These are phyloP conservation scores for Coemansia sp. DNA, from an alignment of 192 early-diverging fungal species.

Conservation along the genomic window DNA sequence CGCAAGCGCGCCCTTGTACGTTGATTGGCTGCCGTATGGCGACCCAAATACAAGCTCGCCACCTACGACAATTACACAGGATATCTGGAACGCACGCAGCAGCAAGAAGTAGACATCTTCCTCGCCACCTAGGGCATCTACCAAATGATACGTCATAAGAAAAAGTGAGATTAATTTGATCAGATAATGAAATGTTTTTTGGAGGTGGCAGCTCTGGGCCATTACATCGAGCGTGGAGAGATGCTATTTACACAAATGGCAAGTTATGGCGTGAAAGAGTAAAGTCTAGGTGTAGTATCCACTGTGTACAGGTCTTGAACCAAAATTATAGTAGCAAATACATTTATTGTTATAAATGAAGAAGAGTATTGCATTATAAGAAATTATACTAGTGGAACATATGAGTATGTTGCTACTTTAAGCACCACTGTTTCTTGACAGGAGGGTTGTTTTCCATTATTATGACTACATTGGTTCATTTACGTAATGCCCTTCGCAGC, in stretches of 20 bases:
- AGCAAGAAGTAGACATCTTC: conserved; percentile 15
- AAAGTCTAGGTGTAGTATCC: background rate
- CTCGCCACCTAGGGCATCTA: background rate
- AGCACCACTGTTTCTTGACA: background rate
- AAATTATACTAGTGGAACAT: background rate
- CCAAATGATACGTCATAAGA: background rate
- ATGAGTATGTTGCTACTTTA: background rate
- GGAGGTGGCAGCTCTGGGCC: background rate
- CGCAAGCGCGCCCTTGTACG: conserved; percentile 23
- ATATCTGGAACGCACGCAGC: conserved; percentile 17
- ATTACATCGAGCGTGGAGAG: background rate
- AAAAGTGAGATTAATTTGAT: background rate
- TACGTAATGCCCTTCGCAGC: no score
- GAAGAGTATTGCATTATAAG: background rate
- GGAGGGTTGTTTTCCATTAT: background rate
- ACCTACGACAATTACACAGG: conserved; percentile 19
- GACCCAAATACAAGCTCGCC: conserved; percentile 38
- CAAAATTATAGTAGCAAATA: background rate
- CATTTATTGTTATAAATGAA: background rate
- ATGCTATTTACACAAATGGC: no score
- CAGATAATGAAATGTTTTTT: background rate
- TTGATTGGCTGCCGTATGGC: conserved; percentile 50
- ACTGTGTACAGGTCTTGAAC: background rate
- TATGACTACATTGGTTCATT: no score
- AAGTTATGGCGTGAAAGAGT: background rate